Base-by-base conservation (phyloP, 441 rosid species). In the Adansonia grandidieri region DNA sequence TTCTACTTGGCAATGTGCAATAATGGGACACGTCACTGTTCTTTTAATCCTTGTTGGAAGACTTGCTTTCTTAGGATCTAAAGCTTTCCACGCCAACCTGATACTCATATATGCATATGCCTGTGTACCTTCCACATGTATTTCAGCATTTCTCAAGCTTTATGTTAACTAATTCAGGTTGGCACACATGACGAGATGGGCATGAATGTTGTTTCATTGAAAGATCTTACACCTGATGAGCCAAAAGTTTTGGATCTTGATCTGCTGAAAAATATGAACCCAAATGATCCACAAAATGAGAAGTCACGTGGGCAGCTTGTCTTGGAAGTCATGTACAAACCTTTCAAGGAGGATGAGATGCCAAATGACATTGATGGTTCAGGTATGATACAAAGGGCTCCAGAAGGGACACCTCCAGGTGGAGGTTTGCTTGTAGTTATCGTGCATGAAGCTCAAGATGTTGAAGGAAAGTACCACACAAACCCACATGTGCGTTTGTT, bases 401-500 rank as follows among this genome's bases (percentile, higher is more conserved):
- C 96, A 42, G 91, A 88, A 62, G 92, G 92, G 63, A 88, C 92
- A 24, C 96, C 96, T 20, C 80, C 85, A 65, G 81, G 87, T 70
- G 96, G 94, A n/a, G 94, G 94, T 28, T 82, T 90, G 68, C 92
- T 90, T 79, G 92, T 89, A 11, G 85, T 90, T 63, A 85, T 87
- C 54, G 77, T 91, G 22, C 96, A 92, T 22, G 91, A 92, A 85
- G 94, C 90, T 80, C 88, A 86, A 76, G 91, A 89, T 75, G 56
- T 92, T 1, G 96, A 90, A 89, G 92, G 94, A 40, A 91, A 90
- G 79, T 81, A 90, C 80, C 96, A 91, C 75, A 91, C 92, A 5
- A 91, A 90, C 50, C 96, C 93, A 68, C 84, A 22, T 19, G 96
- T 78, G 48, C 92, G 93, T 20, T 32, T 91, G 64, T 83, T 89